phyloP scores from a whole-genome alignment of 495 filamentous ascomycete genomes.

The Ascobolus immersus region DNA sequence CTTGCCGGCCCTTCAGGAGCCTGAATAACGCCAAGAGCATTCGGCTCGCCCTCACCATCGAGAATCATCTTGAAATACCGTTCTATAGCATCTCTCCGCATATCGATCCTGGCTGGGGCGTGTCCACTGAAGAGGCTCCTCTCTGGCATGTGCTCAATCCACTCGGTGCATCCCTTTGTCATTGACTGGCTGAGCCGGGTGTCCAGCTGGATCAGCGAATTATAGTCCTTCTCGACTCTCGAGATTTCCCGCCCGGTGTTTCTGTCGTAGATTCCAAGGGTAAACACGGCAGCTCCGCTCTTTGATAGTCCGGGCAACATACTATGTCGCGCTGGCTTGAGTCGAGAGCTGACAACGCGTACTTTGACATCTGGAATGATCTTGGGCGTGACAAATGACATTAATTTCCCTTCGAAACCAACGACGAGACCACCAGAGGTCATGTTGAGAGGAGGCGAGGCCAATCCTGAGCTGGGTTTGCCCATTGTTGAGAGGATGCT shows the following conservation, averaged over 20 bases:
- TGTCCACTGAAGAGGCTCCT: constrained; percentile 70
- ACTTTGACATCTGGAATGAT: constrained; percentile 69
- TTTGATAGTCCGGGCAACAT: constrained; percentile 41
- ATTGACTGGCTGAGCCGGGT: constrained; percentile 45
- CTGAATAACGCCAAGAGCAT: no score
- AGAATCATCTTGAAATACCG: no score
- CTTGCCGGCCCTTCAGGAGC: no score
- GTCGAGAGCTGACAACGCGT: constrained; percentile 71
- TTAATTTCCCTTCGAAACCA: no score
- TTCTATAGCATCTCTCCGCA: constrained; percentile 56
- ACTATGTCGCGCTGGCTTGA: constrained; percentile 71
- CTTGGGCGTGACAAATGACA: constrained; percentile 36
- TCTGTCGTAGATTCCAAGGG: constrained; percentile 57
- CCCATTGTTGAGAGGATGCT: no score
- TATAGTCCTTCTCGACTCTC: constrained; percentile 76
- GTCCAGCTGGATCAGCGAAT: constrained; percentile 59
- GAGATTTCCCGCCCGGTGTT: constrained; percentile 61
- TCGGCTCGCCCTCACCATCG: no score
- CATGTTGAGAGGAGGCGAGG: constrained; percentile 19
- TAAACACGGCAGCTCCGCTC: constrained; percentile 46
- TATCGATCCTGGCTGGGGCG: constrained; percentile 81
- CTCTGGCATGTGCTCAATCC: constrained; percentile 54
- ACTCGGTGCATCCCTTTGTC: constrained; percentile 20
- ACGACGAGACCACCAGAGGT: no score
- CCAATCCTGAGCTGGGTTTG: no score